phyloP scores from a whole-genome alignment of 2,329 filamentous ascomycete genomes.

The Tetracladium maxilliforme region DNA sequence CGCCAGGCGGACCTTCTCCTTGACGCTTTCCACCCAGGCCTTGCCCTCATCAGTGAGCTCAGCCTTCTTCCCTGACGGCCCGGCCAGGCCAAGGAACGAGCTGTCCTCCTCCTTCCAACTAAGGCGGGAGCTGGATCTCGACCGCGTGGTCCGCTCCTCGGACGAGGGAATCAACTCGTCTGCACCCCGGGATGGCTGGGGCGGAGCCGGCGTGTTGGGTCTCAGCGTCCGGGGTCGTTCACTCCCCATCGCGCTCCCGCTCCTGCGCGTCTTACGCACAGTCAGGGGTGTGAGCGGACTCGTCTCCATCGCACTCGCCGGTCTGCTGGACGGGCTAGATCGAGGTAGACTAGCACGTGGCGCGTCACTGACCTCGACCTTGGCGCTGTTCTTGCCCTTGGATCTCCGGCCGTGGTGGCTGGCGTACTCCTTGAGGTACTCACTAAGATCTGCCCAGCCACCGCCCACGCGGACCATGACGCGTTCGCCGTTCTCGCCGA shows the following conservation, averaged over 20 bases:
- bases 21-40: slow-evolving; percentile 72
- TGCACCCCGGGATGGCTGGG: neutral
- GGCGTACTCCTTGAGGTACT: slow-evolving; percentile 89
- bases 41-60: slow-evolving; percentile 59
- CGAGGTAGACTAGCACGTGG: no score
- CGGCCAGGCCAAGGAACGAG: slow-evolving; percentile 52
- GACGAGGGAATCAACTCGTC: slow-evolving; percentile 18
- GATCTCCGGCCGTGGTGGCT: slow-evolving; percentile 74
- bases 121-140: slow-evolving; percentile 35
- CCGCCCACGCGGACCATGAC: slow-evolving; percentile 97
- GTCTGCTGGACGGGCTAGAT: no score
- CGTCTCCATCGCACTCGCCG: no score
- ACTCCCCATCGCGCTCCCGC: no score
- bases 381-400: no score
- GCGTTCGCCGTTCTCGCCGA: slow-evolving; percentile 78
- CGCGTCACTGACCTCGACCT: no score
- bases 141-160: slow-evolving; percentile 24
- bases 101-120: slow-evolving; percentile 43
- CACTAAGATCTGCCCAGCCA: slow-evolving; percentile 93
- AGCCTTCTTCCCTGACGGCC: slow-evolving; percentile 48
- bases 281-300: no score
- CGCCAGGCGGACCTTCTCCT: slow-evolving; percentile 61
- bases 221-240: no score
- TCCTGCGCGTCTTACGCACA: no score
- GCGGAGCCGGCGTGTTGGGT: no score